Evolutionary conservation across 2,329 filamentous ascomycete genomes (phyloP), one percentile per base, ranked within the genome.

Genomic region (Neocucurbitaria cava): DNA sequence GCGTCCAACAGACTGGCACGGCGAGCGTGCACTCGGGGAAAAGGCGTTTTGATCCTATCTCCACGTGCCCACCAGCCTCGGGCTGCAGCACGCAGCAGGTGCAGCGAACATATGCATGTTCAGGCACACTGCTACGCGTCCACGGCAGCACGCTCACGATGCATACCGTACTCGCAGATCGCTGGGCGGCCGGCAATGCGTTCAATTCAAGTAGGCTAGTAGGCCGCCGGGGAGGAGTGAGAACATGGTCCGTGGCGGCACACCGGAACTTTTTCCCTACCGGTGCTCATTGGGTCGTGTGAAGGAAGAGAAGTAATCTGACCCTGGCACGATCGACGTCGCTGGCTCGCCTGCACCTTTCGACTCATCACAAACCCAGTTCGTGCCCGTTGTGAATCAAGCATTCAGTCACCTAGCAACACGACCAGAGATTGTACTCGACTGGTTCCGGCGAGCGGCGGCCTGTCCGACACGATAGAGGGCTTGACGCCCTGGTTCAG

Each of bases 31-130:
- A 45, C 51, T 57, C 56, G 46, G 50, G 58, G 58, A 58, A 47
- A 52, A 44, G 30, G 46, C 31, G 46, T 47, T 55, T 49, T 31
- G 23, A 39, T 55, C 44, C 36, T 46, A 21, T 36, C 51, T 58
- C 59, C 61, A 66, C 63, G 61, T 64, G 58, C 49, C 52, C 56
- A 44, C 55, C 53, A 52, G 63, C 53, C 54, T 52, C 48, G 50
- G 40, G 49, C 42, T 46, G 53, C 47, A 58, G 45, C 41, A 56
- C 39, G 47, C 52, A 61, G 47, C 52, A 61, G 52, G 56, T 61
- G 56, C 47, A 52, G 58, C 55, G 54, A 57, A 49, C 51, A 58
- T 64, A 58, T 64, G 62, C 62, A 56, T 50, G 50, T 30, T 38
- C 49, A 60, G 13, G 50, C 59, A 54, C 57, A 54, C 48, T 40